Evolutionary conservation across 2,329 filamentous ascomycete genomes (phyloP).

Genomic region (Sporothrix euskadiensis): DNA sequence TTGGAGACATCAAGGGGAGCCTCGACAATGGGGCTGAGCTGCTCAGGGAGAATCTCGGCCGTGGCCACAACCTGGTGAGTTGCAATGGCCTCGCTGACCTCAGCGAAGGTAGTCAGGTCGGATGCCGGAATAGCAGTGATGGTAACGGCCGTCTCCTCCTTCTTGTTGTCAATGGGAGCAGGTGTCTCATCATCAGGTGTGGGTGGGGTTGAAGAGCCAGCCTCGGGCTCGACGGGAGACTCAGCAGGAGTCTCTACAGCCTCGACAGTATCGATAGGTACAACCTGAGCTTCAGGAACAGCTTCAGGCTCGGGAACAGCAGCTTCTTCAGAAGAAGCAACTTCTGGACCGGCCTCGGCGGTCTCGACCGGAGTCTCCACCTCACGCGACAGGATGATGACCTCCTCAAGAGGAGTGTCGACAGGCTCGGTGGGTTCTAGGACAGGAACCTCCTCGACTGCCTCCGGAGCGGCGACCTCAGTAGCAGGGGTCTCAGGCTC

Average conservation of each 20-base stretch:
- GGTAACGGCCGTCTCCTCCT: neutral
- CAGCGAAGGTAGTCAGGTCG: neutral
- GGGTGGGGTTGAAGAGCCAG: neutral
- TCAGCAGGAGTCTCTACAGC: neutral
- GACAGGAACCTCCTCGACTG: neutral
- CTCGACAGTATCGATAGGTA: neutral
- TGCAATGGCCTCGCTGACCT: neutral
- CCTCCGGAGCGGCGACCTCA: neutral
- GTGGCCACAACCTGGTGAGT: neutral
- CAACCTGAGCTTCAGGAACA: neutral
- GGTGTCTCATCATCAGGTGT: neutral
- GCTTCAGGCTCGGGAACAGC: neutral
- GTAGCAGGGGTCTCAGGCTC: neutral
- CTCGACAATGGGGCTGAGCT: neutral
- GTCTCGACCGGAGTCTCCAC: neutral
- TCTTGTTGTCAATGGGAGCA: neutral
- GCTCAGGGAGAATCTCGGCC: neutral
- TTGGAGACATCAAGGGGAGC: neutral
- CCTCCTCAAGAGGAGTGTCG: neutral
- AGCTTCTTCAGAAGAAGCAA: neutral
- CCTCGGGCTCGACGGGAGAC: neutral
- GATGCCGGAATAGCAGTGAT: neutral
- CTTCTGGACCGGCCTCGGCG: neutral
- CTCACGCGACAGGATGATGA: slow-evolving; percentile 1
- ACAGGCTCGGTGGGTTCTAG: neutral